Evolutionary conservation across 768 basidiomycete genomes (phyloP), one percentile per base, ranked within the genome.

Genomic region (Kwoniella sp.): DNA sequence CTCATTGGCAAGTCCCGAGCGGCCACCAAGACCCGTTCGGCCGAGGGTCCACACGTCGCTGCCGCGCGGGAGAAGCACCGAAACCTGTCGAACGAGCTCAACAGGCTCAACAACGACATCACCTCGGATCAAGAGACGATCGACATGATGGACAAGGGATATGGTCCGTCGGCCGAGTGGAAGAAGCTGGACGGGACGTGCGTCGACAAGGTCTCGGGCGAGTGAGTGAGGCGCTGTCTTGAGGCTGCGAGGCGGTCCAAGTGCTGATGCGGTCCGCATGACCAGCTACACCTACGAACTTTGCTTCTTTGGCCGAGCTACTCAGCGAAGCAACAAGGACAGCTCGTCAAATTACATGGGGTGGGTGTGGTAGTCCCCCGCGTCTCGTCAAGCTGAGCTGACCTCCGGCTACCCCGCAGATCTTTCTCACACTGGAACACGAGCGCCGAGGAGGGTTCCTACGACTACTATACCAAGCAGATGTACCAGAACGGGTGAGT

Each of bases 251-350:
- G 7, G 5, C 23, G 19, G 26, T 25, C 1, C 1, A 14, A 7
- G 10, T 50, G 49, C 41, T 56, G 45, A 53, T 50, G 22, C 8
- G 40, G 3, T 17, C 28, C 19, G 27, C 6, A 29, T 10, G 15
- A 11, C 17, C 41, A 95, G 91, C 58, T 98, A 96, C 73, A 88
- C 84, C 5, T 99, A 99, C 70, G 87, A 91, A 69, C 79, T 96
- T 7, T 98, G 93, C 76, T 79, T 95, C 62, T 96, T 99, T 63
- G 81, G 84, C 3, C 83, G 87, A 63, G 89, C 87, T 1, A 86
- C 79, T 46, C 95, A 99, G 74, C 93, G 85, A 74, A 85, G 88
- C 8, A 86, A 85, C 67, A 81, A 84, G 45, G 88, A 89, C 41
- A 86, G 88, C 15, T 77, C 29, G 78, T 80, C 11, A 80, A 83